Conservation (phyloP, 306 rosid species). For the Abrus precatorius region DNA sequence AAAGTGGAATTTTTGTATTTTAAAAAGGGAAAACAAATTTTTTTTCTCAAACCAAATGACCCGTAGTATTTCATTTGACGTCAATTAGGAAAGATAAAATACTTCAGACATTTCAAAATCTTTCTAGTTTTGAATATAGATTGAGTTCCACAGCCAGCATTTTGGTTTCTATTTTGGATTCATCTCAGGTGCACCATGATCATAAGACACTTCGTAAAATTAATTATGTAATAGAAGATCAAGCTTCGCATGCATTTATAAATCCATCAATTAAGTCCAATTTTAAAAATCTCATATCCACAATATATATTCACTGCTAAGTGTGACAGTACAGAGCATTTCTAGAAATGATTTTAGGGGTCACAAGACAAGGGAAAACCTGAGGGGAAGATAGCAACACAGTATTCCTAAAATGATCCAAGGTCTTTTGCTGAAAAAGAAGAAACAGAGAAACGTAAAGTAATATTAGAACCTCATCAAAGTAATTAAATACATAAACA, state of each 20-base stretch:
- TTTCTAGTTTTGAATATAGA: conserved; percentile 10
- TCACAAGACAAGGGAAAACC: conserved; percentile 55
- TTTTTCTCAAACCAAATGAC: not conserved
- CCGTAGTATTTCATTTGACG: not conserved
- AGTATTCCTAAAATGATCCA: conserved; percentile 74
- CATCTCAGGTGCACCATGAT: not conserved
- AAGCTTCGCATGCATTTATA: not conserved
- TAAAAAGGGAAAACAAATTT: not conserved
- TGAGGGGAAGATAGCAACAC: conserved; percentile 84
- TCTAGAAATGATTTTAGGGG: not conserved
- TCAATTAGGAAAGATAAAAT: conserved; percentile 17
- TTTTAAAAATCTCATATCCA: not conserved
- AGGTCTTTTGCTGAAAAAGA: conserved; percentile 74
- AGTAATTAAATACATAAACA: conserved; percentile 9
- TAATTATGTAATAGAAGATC: not conserved
- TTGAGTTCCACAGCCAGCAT: not conserved
- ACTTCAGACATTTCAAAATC: not conserved
- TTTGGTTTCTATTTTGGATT: not conserved
- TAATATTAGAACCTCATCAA: conserved; percentile 36
- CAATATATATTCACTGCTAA: conserved; percentile 7
- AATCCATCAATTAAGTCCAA: not conserved
- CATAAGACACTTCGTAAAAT: not conserved
- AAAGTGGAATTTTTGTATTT: too few species aligned
- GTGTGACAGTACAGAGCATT: conserved; percentile 3
- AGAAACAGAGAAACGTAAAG: not conserved